These are phyloP conservation scores for Cenchrus americanus DNA, from an alignment of 176 grass and related monocot species.

Conservation along the genomic window DNA sequence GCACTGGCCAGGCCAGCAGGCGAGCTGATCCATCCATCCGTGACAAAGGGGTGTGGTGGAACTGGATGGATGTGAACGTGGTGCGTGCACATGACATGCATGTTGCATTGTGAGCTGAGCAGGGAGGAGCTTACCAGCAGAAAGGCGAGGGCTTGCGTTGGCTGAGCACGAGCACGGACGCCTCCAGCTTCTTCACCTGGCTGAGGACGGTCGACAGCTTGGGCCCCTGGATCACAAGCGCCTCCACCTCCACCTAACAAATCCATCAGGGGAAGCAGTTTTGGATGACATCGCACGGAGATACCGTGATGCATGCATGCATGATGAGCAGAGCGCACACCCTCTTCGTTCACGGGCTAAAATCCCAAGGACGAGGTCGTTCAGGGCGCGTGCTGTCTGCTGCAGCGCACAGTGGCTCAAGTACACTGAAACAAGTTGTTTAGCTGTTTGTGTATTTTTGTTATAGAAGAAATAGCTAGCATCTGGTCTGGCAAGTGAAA, in stretches of 20 bases:
- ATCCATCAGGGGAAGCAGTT: background rate
- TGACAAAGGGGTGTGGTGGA: background rate
- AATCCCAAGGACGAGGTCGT: constrained; percentile 10
- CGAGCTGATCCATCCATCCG: background rate
- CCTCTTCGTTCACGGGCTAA: constrained; percentile 27
- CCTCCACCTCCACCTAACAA: constrained; percentile 79
- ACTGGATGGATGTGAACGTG: background rate
- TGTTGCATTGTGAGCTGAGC: background rate
- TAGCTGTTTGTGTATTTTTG: no score
- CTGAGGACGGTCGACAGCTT: constrained; percentile 69
- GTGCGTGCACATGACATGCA: constrained; percentile 32
- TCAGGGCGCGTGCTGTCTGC: constrained; percentile 10
- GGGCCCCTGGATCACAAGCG: constrained; percentile 77
- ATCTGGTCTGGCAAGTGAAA: background rate
- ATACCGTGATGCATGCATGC: constrained; percentile 20
- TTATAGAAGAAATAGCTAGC: background rate
- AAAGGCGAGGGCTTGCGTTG: constrained; percentile 70
- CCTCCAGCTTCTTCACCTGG: constrained; percentile 91
- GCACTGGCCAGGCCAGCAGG: background rate
- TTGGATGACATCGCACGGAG: constrained; percentile 17
- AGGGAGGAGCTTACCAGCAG: constrained; percentile 55
- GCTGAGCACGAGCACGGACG: constrained; percentile 75
- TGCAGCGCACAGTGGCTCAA: constrained; percentile 22
- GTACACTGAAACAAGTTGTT: constrained; percentile 4
- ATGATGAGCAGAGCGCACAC: background rate